Base-by-base conservation (phyloP, 2,329 filamentous ascomycete species). In the Dactylellina haptotyla region DNA sequence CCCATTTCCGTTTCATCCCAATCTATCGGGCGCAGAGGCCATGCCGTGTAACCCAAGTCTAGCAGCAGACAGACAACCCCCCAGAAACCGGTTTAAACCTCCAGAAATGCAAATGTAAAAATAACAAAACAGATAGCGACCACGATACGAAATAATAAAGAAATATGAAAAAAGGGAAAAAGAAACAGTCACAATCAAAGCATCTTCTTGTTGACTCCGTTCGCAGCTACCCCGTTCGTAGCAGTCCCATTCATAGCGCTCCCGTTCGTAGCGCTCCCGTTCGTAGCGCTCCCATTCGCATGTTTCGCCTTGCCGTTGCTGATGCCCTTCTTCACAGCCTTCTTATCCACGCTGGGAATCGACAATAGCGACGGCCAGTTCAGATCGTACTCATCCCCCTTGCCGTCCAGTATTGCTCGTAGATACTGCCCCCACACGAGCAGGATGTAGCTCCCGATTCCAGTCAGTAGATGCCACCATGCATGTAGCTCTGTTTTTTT, bases 381-480 rank as follows among this genome's bases (percentile, higher is more conserved):
- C 64, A 95, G 82, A 77, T 85, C 84, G 78, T 88, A 95, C 78
- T 93, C 87, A 43, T 90, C 86, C 78, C 92, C 90, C 48, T 85
- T 85, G 2, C 88, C 87, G 75, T 93, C 91, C 54, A 95, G 82
- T 77, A 90, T 92, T 75, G 90, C 88, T 41, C 91, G 87, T 16
- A 95, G 84, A 89, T 91, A 94, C 58, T 75, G 50, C 12, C 91
- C 89, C 91, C 92, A 96, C 12, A 88, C 83, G 76, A 96, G 92
- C 79, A 94, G 92, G 79, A 89, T 90, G 80, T 96, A 96, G 14
- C 91, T 91, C 79, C 92, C 92, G 34, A 89, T 83, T 10, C 91
- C 91, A 0, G 92, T 95, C 85, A 94, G 88, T 37, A 94, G 79
- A 81, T 94, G 91, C 90, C 89, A 78, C 75, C 76, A 77, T 9